Percentiles rank a stretch among this genome's conserved stretches.
phyloP scores from a whole-genome alignment of 306 rosid genomes.

The Vigna radiata region DNA sequence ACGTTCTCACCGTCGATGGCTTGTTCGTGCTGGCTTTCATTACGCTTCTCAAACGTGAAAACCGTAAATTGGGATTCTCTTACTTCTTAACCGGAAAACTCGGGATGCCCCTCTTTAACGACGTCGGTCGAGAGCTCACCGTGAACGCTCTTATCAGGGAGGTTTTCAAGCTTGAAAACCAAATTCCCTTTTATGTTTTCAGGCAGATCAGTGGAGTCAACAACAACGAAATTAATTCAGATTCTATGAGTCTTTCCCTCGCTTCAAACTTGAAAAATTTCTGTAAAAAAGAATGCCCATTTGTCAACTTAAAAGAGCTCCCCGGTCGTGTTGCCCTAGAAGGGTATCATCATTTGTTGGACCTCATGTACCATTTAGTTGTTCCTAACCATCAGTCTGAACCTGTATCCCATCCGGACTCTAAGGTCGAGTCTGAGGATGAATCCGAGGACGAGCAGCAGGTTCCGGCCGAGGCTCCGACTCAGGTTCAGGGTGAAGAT shows the following conservation, averaged over 20 bases:
- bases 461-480: background rate
- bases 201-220: background rate
- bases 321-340: background rate
- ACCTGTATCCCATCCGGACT: background rate
- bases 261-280: background rate
- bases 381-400: background rate
- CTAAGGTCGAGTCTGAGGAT: background rate
- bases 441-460: background rate
- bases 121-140: conserved; percentile 10
- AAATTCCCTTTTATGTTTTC: background rate
- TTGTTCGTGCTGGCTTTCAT: conserved; percentile 15
- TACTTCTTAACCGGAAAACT: background rate
- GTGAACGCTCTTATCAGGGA: conserved; percentile 23
- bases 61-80: background rate
- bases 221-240: background rate
- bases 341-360: conserved; percentile 44
- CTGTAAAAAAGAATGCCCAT: background rate
- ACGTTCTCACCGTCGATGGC: conserved; percentile 1
- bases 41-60: background rate
- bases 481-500: too few relatives aligned
- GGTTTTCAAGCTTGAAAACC: conserved; percentile 32
- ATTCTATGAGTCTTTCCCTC: background rate
- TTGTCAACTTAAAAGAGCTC: background rate
- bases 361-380: conserved; percentile 38
- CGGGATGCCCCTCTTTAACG: background rate